Base-by-base conservation (phyloP, 2,329 filamentous ascomycete species). In the Lizonia empirigonia region DNA sequence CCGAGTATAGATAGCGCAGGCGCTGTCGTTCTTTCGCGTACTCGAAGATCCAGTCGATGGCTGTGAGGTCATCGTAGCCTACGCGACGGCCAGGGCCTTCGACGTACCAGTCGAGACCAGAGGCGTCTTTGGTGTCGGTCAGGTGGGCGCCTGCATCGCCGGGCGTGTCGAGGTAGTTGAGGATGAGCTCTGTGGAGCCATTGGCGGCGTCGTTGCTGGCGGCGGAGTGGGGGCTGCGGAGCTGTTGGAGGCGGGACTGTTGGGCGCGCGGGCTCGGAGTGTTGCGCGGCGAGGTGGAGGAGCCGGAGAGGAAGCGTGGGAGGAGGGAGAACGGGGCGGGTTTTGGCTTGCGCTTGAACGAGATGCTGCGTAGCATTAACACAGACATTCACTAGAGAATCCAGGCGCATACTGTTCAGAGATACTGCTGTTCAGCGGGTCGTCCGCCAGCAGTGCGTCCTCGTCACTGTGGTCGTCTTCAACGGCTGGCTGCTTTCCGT, bases 1-100 rank as follows among this genome's bases (percentile, higher is more conserved):
- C 84, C 0, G 88, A 84, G 47, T 85, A 83, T 16, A 99, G 78
- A 23, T 88, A 83, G n/a, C 91, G 85, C 65, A 95, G 77, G 19
- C 94, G 85, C 72, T 96, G 91, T 16, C 94, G 85, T 76, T 99
- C 94, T 73, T 97, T 97, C 44, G 90, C 94, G 70, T 97, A 96
- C 74, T 99, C 94, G 65, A 96, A 97, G 69, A 97, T 97, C 94
- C 94, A 99, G 77, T 99, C 94, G 71, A 99, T 99, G 51, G 94
- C 93, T 13, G 93, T 97, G 71, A 97, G 80, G 75, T 99, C 89
- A 68, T 97, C 93, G 76, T 99, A 99, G 46, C 90, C 93, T 29
- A 97, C 92, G 67, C 94, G 85, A 44, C 91, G 85, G 1, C 92
- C 92, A 0, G 90, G 91, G 1, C 91, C 91, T 73, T 97, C 93